A percentile compares a stretch with the other conserved stretches of the same genome.
phyloP scores from a whole-genome alignment of 2,329 filamentous ascomycete species.

The Clarireedia sp. region DNA sequence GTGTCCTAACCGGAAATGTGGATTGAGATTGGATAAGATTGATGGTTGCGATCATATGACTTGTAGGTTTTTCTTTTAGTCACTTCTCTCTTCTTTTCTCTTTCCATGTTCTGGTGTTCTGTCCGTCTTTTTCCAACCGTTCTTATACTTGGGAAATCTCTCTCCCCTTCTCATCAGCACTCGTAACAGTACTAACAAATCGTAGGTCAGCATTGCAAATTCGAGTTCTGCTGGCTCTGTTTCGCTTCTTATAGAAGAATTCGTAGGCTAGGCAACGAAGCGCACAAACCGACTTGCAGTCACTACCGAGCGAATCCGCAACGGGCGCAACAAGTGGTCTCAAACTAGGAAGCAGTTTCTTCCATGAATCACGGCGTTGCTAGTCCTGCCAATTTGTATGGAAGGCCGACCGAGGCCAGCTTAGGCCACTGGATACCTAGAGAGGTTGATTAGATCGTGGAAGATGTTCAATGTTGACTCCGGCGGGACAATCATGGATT shows the following conservation, averaged over 20 bases:
- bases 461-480: too few relatives aligned
- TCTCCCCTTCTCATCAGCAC: too few relatives aligned
- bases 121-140: too few relatives aligned
- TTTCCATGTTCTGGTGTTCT: too few relatives aligned
- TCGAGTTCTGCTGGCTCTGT: background rate
- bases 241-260: background rate
- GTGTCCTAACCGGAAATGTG: slow-evolving; percentile 9
- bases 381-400: too few relatives aligned
- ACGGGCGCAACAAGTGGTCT: background rate
- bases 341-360: too few relatives aligned
- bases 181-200: background rate
- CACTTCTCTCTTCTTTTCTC: background rate
- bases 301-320: background rate
- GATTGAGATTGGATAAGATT: slow-evolving; percentile 7
- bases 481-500: too few relatives aligned
- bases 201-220: background rate
- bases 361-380: too few relatives aligned
- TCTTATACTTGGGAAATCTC: too few relatives aligned
- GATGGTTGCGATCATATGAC: slow-evolving; percentile 19
- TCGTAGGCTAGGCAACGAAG: background rate
- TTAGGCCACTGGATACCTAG: too few relatives aligned
- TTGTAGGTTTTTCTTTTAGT: slow-evolving; percentile 8
- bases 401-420: too few relatives aligned
- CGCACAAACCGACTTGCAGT: background rate
- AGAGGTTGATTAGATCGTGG: too few relatives aligned